These are phyloP conservation scores for Acer saccharum DNA, from an alignment of 345 rosid species.

Conservation along the genomic window DNA sequence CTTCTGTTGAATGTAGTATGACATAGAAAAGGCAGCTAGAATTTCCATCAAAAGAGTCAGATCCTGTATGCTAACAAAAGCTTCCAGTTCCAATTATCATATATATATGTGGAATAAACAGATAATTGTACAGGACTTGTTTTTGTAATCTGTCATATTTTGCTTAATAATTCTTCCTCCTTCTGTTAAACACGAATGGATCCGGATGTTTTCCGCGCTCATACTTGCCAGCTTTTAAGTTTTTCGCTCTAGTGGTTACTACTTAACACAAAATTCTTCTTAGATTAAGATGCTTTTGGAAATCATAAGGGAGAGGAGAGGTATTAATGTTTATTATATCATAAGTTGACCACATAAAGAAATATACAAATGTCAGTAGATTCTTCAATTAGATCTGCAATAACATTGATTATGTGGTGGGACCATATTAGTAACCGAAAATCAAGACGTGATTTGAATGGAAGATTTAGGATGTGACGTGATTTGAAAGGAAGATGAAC, in stretches of 20 bases:
- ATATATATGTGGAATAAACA: slow-evolving; percentile 27
- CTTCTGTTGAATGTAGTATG: not conserved
- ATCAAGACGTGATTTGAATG: too few species aligned
- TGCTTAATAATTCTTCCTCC: too few species aligned
- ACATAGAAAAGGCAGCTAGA: slow-evolving; percentile 11
- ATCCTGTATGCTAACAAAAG: slow-evolving; percentile 24
- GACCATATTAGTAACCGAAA: not conserved
- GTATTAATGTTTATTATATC: not conserved
- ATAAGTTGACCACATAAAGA: not conserved
- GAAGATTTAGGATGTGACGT: too few species aligned
- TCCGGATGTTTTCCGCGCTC: too few species aligned
- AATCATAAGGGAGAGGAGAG: not conserved
- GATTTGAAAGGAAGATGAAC: not conserved
- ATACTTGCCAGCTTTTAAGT: too few species aligned
- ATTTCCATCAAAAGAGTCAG: slow-evolving; percentile 20
- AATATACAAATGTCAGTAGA: not conserved
- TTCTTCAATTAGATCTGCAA: not conserved
- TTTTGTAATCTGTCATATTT: not conserved
- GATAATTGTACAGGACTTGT: slow-evolving; percentile 29
- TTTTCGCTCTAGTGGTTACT: too few species aligned
- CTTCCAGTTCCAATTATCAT: not conserved
- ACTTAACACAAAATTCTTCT: not conserved
- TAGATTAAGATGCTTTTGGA: not conserved
- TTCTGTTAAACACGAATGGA: not conserved
- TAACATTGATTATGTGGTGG: not conserved